Evolutionary conservation across 768 basidiomycete genomes (phyloP), one percentile per base, ranked within the genome.

Genomic region (Termitomyces sp.): DNA sequence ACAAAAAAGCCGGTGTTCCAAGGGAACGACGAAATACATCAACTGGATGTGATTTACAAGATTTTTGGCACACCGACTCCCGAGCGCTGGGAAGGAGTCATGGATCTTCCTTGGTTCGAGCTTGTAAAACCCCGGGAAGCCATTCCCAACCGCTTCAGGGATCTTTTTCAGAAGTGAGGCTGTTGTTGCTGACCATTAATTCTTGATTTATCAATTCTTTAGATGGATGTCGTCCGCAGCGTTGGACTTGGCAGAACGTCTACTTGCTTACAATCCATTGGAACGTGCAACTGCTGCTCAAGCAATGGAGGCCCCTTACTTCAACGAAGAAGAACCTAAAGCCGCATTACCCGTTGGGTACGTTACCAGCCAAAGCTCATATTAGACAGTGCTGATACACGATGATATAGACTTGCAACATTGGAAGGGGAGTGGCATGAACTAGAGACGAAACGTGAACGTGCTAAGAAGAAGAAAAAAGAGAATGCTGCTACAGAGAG

Each of bases 351-450:
- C 97, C 2, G 72, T 79, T 19, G 88, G 91, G 93, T 96, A 65
- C 50, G 89, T 80, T 10, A 44, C 34, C 15, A 19, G n/a, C 17
- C 22, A 15, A 38, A 17, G 43, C 51, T 42, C 10, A 19, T 24
- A 45, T n/a, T 52, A 11, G 17, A 42, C 45, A 64, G 41, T 59
- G 41, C 45, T 55, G 28, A 49, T 26, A 19, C 12, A 41, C 32
- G 35, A 19, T 28, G 44, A 46, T 44, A 19, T 59, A 95, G 94
- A 51, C 71, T 98, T 55, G 80, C 87, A 12, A 80, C 80, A 12
- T 71, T 97, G 41, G 84, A 92, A 66, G 96, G 97, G 44, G 97
- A 98, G 68, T 98, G 95, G 91, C 97, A 99, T 70, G 97, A 99
- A 69, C 78, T 95, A 59, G 95, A 98, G 69, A 90, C 92, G 12